These are phyloP conservation scores for Suillus luteus DNA, from an alignment of 768 basidiomycete genomes.

Conservation along the genomic window DNA sequence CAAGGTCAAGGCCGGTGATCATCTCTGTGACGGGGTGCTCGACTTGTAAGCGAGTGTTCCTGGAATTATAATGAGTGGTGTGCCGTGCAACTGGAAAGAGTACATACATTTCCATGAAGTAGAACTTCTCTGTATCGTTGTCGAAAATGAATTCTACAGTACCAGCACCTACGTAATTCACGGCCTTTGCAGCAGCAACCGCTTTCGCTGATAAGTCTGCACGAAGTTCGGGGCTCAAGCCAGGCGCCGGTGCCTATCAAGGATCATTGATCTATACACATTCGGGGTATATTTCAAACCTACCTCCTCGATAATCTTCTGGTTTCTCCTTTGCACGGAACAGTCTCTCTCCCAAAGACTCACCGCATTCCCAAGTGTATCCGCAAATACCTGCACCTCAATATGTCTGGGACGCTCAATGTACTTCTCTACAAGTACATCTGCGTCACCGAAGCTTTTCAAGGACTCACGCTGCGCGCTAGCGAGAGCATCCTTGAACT, in stretches of 20 bases:
- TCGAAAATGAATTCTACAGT: slow-evolving; percentile 98
- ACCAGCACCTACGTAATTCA: slow-evolving; percentile 88
- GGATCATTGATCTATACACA: neutral
- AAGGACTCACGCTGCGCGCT: slow-evolving; percentile 89
- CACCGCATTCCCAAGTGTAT: slow-evolving; percentile 76
- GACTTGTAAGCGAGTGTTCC: slow-evolving; percentile 85
- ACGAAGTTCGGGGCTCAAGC: slow-evolving; percentile 75
- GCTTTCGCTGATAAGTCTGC: slow-evolving; percentile 85
- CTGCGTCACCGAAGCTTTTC: slow-evolving; percentile 86
- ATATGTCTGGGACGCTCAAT: slow-evolving; percentile 86
- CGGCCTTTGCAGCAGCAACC: slow-evolving; percentile 89
- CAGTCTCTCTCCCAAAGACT: slow-evolving; percentile 96
- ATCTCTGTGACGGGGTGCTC: slow-evolving; percentile 96
- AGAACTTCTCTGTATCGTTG: slow-evolving; percentile 83
- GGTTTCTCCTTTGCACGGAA: slow-evolving; percentile 88
- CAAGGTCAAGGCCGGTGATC: slow-evolving; percentile 91
- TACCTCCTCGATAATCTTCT: slow-evolving; percentile 94
- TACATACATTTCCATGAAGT: slow-evolving; percentile 92
- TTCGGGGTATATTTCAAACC: slow-evolving; percentile 6
- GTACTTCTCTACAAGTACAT: slow-evolving; percentile 88
- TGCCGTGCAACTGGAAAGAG: neutral
- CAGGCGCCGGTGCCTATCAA: slow-evolving; percentile 84
- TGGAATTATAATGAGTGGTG: slow-evolving; percentile 25
- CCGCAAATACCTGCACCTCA: slow-evolving; percentile 95
- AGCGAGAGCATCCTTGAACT: slow-evolving; percentile 77